phyloP scores from a whole-genome alignment of 2,329 filamentous ascomycete genomes.

The Colletotrichum sp. region DNA sequence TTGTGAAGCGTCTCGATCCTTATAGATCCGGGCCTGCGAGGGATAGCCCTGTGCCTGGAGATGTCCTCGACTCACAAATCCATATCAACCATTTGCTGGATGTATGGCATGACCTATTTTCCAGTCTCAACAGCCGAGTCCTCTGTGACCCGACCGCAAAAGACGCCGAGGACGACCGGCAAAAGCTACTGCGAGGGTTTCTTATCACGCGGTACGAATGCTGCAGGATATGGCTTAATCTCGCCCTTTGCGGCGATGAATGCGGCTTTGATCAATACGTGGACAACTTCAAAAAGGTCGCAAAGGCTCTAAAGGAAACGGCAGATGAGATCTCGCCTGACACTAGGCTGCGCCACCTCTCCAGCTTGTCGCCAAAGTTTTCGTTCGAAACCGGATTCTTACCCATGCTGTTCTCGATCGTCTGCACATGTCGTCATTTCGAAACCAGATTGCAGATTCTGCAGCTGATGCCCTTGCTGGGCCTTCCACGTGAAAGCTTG shows the following conservation, averaged over 20 bases:
- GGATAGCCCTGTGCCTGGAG: background rate
- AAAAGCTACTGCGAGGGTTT: background rate
- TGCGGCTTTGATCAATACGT: background rate
- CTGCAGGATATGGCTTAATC: constrained; percentile 26
- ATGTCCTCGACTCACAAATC: background rate
- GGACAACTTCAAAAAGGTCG: constrained; percentile 1
- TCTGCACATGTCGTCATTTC: background rate
- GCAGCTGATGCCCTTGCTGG: constrained; percentile 1
- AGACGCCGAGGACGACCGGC: constrained; percentile 11
- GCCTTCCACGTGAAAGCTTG: constrained; percentile 3
- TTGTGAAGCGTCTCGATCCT: constrained; percentile 31
- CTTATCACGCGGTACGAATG: constrained; percentile 10
- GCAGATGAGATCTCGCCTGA: background rate
- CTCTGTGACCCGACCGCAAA: constrained; percentile 31
- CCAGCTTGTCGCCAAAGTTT: background rate
- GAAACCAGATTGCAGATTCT: constrained; percentile 3
- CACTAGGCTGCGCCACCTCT: background rate
- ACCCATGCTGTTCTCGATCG: constrained; percentile 13
- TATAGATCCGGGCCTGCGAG: constrained; percentile 26
- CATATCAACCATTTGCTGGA: constrained; percentile 2
- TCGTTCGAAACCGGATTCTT: constrained; percentile 13
- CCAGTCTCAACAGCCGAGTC: constrained; percentile 34
- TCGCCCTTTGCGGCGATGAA: constrained; percentile 33
- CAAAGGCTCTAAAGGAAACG: background rate
- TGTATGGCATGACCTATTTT: constrained; percentile 9